Evolutionary conservation across 1,284 basidiomycete species (phyloP), one percentile per base, ranked within the genome.

Genomic region (Cystobasidium pallidum): DNA sequence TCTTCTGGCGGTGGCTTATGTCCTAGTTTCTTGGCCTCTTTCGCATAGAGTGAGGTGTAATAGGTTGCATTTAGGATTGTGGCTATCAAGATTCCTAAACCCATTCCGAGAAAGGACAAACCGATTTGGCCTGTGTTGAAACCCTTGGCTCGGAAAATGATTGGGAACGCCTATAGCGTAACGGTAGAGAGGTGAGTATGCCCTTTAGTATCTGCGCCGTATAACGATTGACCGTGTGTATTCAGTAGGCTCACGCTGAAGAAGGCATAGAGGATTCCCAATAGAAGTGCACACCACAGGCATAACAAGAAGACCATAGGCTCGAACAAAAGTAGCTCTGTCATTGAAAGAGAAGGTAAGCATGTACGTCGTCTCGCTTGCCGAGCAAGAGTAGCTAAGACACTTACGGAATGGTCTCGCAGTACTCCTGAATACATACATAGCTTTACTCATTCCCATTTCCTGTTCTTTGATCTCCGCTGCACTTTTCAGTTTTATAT

Each of bases 301-400:
- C 85, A 86, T 78, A 92, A 82, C 6, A 89, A 81, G 2, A 91
- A 82, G 0, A 88, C 88, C 90, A 93, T 92, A 26, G 86, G 84
- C 75, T 93, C 90, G 49, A 84, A 86, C 0, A 86, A 49, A 2
- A 91, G 79, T 2, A 92, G 83, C 78, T 90, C 0, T 88, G 83
- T 61, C 34, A 21, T 8, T 28, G 30, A 13, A 11, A 24, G 13
- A 6, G 36, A 39, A 13, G 13, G 36, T 39, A 6, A 39, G 36
- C 13, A 39, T 7, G 6, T 39, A 6, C 36, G 36, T 39, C 6
- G 7, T 7, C 36, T 39, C 36, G 6, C 36, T 39, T 7, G 13
- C 6, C 36, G 13, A 13, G 7, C 6, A 7, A 13, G 36, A 13
- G 13, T 13, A 39, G 36, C 7, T 7, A 13, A 39, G n/a, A 19